Evolutionary conservation across 179 eudicot genomes (phyloP).

Genomic region (Silene coronaria): DNA sequence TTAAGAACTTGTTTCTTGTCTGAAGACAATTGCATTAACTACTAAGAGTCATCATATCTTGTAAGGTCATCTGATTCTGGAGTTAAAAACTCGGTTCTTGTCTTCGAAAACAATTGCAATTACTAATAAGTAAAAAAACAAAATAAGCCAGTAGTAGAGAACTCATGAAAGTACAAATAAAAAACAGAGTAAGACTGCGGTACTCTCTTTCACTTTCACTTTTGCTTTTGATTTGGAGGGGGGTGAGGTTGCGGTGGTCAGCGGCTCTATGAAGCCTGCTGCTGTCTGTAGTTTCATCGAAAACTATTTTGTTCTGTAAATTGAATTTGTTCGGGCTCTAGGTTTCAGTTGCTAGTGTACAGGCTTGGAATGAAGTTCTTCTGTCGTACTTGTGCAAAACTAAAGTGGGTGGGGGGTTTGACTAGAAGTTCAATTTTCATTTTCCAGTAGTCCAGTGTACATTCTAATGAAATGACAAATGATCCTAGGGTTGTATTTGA

Average conservation of each 20-base stretch:
- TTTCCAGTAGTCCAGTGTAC: not conserved
- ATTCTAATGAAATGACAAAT: not conserved
- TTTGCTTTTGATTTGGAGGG: too few relatives aligned
- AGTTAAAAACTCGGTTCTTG: not conserved
- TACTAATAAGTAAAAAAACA: not conserved
- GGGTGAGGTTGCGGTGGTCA: too few relatives aligned
- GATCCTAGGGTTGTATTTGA: not conserved
- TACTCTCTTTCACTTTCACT: not conserved
- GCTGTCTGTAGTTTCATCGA: not conserved
- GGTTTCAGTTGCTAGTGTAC: not conserved
- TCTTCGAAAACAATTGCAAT: not conserved
- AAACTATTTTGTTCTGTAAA: not conserved
- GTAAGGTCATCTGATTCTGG: slow-evolving; percentile 34
- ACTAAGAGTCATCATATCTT: slow-evolving; percentile 66
- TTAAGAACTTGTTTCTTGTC: not conserved
- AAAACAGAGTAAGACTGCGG: too few relatives aligned
- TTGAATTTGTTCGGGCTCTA: not conserved
- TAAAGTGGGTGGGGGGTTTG: not conserved
- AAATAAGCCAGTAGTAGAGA: too few relatives aligned
- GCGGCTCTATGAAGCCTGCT: too few relatives aligned
- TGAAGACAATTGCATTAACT: not conserved
- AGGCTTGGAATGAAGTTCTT: not conserved
- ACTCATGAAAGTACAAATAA: too few relatives aligned
- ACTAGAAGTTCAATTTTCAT: not conserved
- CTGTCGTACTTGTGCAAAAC: not conserved